Base-by-base conservation (phyloP, 2,329 filamentous ascomycete genomes). In the Chaetomium globosum region DNA sequence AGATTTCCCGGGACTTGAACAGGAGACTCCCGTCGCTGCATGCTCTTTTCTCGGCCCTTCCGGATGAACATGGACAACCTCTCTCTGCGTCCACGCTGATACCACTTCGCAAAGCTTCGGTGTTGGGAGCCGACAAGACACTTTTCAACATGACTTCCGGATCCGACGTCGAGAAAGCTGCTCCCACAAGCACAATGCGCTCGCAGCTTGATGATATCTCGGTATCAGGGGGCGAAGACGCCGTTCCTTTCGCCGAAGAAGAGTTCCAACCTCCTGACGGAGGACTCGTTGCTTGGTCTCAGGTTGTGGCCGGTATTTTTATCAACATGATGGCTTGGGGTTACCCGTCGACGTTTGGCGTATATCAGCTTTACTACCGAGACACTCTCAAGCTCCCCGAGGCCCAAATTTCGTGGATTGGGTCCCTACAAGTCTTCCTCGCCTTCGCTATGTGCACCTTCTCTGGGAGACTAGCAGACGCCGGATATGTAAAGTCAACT, bases 311-410 rank as follows among this genome's bases (percentile, higher is more conserved):
- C 7, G 78, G 78, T 36, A 75, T 81, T 49, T 75, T 83, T 33
- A 75, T 83, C 73, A 83, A 81, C 71, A 77, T 77, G 61, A 72
- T 85, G 64, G 78, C 82, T 5, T 84, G 82, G 80, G 83, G 83
- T 60, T 81, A 80, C 60, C 77, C 80, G 3, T 75, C 79, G 5
- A 78, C 80, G 2, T 85, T 83, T 67, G 83, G 78, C 61, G 80
- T 81, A 54, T 80, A 77, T 78, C 78, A 79, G 80, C 76, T 79
- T 3, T 76, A 82, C 74, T 80, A 82, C 73, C 74, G 74, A 0
- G 71, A 75, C 65, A 75, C 69, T 0, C 74, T 78, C 26, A 67
- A 73, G 2, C 73, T 77, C 19, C 73, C 74, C 39, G 69, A 74
- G 2, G 69, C 75, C 4, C 73, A 78, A 62, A 77, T 83, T 26